Percentiles rank a stretch among this genome's conserved stretches.
phyloP scores from a whole-genome alignment of 2,329 filamentous ascomycete species.

The Blastomyces gilchristii region DNA sequence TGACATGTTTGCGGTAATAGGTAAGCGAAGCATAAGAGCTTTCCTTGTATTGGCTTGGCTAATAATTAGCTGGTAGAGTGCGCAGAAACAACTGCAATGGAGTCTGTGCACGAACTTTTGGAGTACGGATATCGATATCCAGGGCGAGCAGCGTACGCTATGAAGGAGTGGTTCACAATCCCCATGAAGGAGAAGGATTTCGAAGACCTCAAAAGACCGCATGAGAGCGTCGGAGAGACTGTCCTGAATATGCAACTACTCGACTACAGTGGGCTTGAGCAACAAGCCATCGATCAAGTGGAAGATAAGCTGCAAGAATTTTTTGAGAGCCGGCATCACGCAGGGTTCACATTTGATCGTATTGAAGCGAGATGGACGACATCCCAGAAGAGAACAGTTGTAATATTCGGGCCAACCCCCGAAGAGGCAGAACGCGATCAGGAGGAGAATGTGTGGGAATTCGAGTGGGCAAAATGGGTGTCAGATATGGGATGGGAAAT shows the following conservation, averaged over 20 bases:
- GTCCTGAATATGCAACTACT: not conserved
- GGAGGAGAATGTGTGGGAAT: not conserved
- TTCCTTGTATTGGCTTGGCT: not conserved
- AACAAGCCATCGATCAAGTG: not conserved
- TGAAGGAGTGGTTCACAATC: not conserved
- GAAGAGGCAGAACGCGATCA: not conserved
- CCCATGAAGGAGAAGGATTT: not conserved
- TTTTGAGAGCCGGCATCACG: not conserved
- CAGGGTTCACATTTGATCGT: not conserved
- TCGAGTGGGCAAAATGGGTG: not conserved
- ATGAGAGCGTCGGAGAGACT: no score
- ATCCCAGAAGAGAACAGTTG: not conserved
- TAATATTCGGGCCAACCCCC: not conserved
- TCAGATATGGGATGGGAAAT: not conserved
- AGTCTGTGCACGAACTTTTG: not conserved
- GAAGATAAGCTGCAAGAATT: not conserved
- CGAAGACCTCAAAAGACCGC: not conserved
- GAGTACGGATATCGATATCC: not conserved
- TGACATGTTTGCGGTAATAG: not conserved
- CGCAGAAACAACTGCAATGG: not conserved
- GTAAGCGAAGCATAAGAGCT: not conserved
- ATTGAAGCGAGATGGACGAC: not conserved
- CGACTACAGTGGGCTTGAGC: not conserved
- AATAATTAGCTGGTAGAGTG: not conserved
- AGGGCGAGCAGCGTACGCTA: not conserved